Evolutionary conservation across 768 basidiomycete genomes (phyloP).

Genomic region (Leucocoprinus leucothites): DNA sequence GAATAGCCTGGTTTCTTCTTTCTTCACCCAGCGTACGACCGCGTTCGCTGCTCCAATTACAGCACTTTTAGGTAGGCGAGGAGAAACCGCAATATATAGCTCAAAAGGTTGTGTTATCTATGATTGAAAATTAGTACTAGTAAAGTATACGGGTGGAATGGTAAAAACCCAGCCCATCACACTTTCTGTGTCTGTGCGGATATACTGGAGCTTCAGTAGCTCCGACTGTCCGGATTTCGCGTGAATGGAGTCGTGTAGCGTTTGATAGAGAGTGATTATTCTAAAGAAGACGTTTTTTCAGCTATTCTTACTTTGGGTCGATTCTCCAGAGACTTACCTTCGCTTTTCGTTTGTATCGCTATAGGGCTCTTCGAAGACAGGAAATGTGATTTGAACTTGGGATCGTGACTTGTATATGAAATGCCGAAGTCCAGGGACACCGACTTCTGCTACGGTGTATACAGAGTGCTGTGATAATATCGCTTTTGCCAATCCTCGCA

Average conservation of each 20-base stretch:
- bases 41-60: slow-evolving; percentile 86
- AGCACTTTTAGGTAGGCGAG: slow-evolving; percentile 83
- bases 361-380: slow-evolving; percentile 86
- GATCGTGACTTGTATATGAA: slow-evolving; percentile 92
- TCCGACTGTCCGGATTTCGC: slow-evolving; percentile 82
- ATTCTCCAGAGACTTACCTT: slow-evolving; percentile 38
- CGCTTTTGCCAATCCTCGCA: slow-evolving; percentile 46
- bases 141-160: not conserved
- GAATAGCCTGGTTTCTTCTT: slow-evolving; percentile 80
- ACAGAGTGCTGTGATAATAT: slow-evolving; percentile 49
- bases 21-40: slow-evolving; percentile 88
- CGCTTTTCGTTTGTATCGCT: slow-evolving; percentile 54
- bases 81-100: slow-evolving; percentile 80
- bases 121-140: not conserved
- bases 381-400: slow-evolving; percentile 86
- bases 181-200: slow-evolving; percentile 82
- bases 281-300: slow-evolving; percentile 32
- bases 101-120: slow-evolving; percentile 95
- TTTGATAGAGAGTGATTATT: slow-evolving; percentile 84
- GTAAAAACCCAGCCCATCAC: slow-evolving; percentile 86
- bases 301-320: not conserved
- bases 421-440: slow-evolving; percentile 89
- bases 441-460: slow-evolving; percentile 70
- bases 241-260: slow-evolving; percentile 84
- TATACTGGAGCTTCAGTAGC: slow-evolving; percentile 82